These are phyloP conservation scores for Hypoxylon sp. DNA, from an alignment of 2,329 filamentous ascomycete species.

Conservation along the genomic window DNA sequence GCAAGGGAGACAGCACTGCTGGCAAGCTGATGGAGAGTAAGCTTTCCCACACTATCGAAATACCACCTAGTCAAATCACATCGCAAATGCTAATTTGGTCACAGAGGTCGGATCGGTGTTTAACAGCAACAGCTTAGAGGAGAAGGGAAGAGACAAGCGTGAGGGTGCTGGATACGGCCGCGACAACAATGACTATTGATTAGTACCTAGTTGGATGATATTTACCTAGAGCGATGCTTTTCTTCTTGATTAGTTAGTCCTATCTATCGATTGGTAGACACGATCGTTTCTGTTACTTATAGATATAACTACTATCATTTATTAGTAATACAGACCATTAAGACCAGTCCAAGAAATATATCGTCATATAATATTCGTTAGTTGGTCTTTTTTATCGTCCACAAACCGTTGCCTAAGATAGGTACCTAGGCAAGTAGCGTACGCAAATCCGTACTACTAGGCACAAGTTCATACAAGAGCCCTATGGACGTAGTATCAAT, in stretches of 20 bases:
- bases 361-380: no score
- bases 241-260: background rate
- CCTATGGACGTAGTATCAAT: no score
- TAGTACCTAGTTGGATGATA: background rate
- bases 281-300: background rate
- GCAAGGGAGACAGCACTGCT: conserved; percentile 58
- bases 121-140: conserved; percentile 59
- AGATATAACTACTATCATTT: no score
- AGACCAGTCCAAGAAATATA: no score
- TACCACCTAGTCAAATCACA: background rate
- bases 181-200: conserved; percentile 24
- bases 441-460: no score
- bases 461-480: no score
- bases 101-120: conserved; percentile 62
- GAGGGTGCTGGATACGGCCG: conserved; percentile 51
- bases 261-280: background rate
- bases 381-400: no score
- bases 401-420: no score
- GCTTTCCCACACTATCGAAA: conserved; percentile 6
- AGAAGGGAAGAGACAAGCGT: conserved; percentile 64
- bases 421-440: no score
- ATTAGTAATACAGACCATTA: no score
- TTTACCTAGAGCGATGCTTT: background rate
- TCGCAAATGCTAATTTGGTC: conserved; percentile 10
- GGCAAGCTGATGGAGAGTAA: conserved; percentile 68